These are phyloP conservation scores for Rhizophora apiculata DNA, from an alignment of 345 rosid genomes.

Conservation along the genomic window DNA sequence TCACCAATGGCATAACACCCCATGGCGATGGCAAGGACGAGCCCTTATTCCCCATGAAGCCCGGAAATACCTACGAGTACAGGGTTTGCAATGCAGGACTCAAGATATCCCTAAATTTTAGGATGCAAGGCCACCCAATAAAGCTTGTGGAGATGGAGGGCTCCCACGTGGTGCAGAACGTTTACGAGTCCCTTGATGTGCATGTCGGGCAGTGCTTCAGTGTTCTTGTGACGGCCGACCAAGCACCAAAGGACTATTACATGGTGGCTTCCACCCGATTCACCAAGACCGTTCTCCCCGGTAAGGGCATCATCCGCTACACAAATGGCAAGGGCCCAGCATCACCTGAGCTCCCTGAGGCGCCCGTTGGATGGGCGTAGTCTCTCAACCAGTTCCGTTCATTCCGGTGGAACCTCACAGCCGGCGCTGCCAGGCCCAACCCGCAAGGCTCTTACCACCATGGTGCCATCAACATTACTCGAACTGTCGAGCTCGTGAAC, in stretches of 20 bases:
- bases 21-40: slow-evolving; percentile 19
- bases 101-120: slow-evolving; percentile 17
- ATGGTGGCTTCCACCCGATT: slow-evolving; percentile 25
- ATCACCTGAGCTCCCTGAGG: slow-evolving; percentile 15
- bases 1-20: slow-evolving; percentile 18
- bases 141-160: slow-evolving; percentile 29
- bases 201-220: slow-evolving; percentile 23
- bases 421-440: slow-evolving; percentile 27
- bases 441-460: slow-evolving; percentile 26
- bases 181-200: slow-evolving; percentile 21
- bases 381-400: slow-evolving; percentile 27
- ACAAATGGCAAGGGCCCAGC: slow-evolving; percentile 21
- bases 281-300: slow-evolving; percentile 8
- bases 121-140: slow-evolving; percentile 22
- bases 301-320: slow-evolving; percentile 20
- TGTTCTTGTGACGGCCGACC: slow-evolving; percentile 21
- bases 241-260: slow-evolving; percentile 23
- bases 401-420: slow-evolving; percentile 28
- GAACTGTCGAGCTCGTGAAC: slow-evolving; percentile 30
- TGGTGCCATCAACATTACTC: slow-evolving; percentile 28
- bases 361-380: slow-evolving; percentile 29
- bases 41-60: slow-evolving; percentile 26
- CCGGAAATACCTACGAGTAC: slow-evolving; percentile 23
- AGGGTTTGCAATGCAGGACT: slow-evolving; percentile 26
- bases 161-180: slow-evolving; percentile 19